These are phyloP conservation scores for Colletotrichum sp. DNA, from an alignment of 2,329 filamentous ascomycete species.

Conservation along the genomic window DNA sequence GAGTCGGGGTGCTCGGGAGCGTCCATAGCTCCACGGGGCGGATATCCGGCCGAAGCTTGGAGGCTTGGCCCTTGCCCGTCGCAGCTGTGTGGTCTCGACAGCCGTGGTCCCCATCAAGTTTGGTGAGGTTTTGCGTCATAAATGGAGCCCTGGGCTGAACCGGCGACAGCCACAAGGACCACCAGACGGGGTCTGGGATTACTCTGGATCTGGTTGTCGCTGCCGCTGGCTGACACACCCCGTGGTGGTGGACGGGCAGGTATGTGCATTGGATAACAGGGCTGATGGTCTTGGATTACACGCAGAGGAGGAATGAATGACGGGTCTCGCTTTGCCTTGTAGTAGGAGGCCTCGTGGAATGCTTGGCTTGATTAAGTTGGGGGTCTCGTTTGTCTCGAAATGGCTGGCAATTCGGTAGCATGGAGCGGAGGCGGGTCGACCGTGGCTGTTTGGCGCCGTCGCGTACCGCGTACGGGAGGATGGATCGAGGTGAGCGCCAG, in stretches of 20 bases:
- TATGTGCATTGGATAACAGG: neutral
- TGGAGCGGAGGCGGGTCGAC: neutral
- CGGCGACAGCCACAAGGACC: neutral
- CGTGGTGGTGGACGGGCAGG: neutral
- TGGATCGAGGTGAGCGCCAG: neutral
- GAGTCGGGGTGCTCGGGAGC: slow-evolving; percentile 7
- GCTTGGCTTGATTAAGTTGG: slow-evolving; percentile 8
- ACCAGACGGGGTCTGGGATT: neutral
- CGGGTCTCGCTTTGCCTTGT: neutral
- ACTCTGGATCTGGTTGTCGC: neutral
- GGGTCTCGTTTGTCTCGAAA: neutral
- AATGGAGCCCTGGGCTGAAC: neutral
- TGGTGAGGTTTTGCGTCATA: slow-evolving; percentile 12
- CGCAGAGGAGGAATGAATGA: neutral
- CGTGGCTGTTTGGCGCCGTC: neutral
- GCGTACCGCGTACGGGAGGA: neutral
- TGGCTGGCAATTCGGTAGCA: neutral
- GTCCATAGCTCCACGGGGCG: neutral
- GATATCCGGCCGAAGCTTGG: slow-evolving; percentile 9
- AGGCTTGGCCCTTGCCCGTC: neutral
- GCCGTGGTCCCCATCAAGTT: neutral
- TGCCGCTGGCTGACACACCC: neutral
- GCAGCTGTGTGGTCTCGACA: neutral
- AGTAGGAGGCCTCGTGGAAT: slow-evolving; percentile 16
- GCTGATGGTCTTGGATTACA: neutral